Base-by-base conservation (phyloP, 331 rosid species). In the Malus hybrid region DNA sequence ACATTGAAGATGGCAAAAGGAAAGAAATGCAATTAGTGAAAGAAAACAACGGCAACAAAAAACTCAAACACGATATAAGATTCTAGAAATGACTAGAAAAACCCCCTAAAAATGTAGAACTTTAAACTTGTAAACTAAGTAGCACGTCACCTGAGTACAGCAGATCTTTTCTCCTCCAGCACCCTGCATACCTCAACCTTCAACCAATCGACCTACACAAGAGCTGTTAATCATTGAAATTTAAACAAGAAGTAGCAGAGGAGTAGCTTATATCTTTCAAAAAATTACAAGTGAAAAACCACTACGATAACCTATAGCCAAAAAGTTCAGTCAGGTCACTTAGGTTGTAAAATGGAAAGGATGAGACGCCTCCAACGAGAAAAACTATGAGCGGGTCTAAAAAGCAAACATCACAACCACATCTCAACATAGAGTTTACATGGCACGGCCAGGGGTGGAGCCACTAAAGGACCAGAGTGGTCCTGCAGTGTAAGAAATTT, bases 121-220 rank as follows among this genome's bases (percentile, higher is more conserved):
- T 10, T 70, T 15, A 55, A 70, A 54, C 64, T 19, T 3, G 8
- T 69, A 54, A 52, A 28, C 2, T 57, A 70, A 11, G 65, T 55
- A 22, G 68, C 57, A 65, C 71, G 78, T 61, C 79, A 93, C 98
- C 97, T 91, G 81, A 94, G 93, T 74, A 85, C 71, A 71, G 97
- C 83, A 77, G 90, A 76, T 90, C 97, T 90, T 87, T 91, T 91
- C 80, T 91, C 97, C 88, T 94, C 98, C 85, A 91, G 87, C 88
- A 88, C 78, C 81, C 91, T 87, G 88, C 96, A 90, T 77, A 94
- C 48, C 81, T 94, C 98, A 27, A 83, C 97, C 92, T 94, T 94
- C 90, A 90, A 73, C 93, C 89, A 94, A 71, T 83, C 90, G 76
- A 90, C 98, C 98, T 94, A 87, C 91, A 86, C 79, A 84, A 55